A percentile compares a stretch with the other conserved stretches of the same genome.
phyloP scores from a whole-genome alignment of 75 land plant species.

The Larix kaempferi region DNA sequence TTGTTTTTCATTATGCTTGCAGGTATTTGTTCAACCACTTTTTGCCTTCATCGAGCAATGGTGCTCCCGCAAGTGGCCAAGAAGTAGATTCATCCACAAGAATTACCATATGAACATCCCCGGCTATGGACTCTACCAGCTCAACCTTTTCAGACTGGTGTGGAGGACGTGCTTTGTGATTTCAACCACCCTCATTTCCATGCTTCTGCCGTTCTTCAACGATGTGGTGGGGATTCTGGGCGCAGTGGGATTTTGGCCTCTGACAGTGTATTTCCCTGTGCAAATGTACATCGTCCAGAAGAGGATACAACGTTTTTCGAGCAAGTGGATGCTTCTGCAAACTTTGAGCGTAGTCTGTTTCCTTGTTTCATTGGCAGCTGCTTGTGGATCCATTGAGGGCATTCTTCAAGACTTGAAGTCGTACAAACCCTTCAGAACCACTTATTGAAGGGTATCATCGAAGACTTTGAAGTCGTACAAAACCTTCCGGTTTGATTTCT shows the following conservation, averaged over 20 bases:
- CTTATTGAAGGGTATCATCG: too few relatives aligned
- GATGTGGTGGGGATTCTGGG: conserved; percentile 43
- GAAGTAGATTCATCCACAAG: conserved; percentile 18
- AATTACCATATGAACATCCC: conserved; percentile 18
- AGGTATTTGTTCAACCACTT: conserved; percentile 34
- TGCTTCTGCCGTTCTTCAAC: conserved; percentile 55
- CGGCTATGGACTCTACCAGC: background rate
- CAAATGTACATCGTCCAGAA: conserved; percentile 38
- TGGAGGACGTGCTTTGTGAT: conserved; percentile 50
- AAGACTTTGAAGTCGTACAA: too few relatives aligned
- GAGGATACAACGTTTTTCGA: conserved; percentile 14
- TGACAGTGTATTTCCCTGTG: conserved; percentile 59
- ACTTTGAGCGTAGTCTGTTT: background rate
- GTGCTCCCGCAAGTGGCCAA: conserved; percentile 24
- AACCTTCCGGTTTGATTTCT: too few relatives aligned
- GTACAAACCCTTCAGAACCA: background rate
- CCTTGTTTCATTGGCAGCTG: conserved; percentile 26
- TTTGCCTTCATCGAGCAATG: conserved; percentile 28
- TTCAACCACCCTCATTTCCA: conserved; percentile 33
- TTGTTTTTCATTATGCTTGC: conserved; percentile 1
- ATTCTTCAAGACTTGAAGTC: conserved; percentile 20
- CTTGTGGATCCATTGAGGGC: conserved; percentile 56
- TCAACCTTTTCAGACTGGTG: conserved; percentile 35
- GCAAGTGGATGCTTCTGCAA: conserved; percentile 22
- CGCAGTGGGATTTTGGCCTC: conserved; percentile 51